phyloP scores from a whole-genome alignment of 306 rosid genomes.

The Sindora glabra region DNA sequence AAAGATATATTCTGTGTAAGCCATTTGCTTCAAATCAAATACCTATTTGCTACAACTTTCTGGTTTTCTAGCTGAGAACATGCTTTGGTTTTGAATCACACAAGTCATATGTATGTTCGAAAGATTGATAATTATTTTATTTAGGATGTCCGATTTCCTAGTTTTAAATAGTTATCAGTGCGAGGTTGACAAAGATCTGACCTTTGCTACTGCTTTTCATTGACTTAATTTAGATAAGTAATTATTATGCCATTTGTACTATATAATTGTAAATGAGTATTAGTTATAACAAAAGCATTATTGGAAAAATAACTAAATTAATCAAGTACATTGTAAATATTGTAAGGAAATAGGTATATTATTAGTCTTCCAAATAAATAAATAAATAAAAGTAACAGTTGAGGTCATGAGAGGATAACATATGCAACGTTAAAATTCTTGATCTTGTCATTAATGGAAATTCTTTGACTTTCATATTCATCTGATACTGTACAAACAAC shows the following conservation, averaged over 20 bases:
- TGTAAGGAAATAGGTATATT: not conserved
- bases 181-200: not conserved
- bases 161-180: not conserved
- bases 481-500: not conserved
- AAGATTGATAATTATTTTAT: not conserved
- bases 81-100: not conserved
- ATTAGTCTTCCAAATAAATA: not conserved
- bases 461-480: not conserved
- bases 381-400: not conserved
- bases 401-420: not conserved
- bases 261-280: not conserved
- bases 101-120: not conserved
- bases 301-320: not conserved
- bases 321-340: not conserved
- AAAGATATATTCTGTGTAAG: not conserved
- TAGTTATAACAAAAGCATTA: not conserved
- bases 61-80: not conserved
- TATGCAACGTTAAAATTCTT: not conserved
- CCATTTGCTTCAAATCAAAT: not conserved
- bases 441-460: not conserved
- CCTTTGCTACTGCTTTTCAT: not conserved
- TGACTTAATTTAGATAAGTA: not conserved
- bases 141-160: not conserved
- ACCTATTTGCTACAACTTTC: not conserved
- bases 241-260: not conserved